Evolutionary conservation across 108 stramenopile species (phyloP).

Genomic region (Cyclotella kingstonii): DNA sequence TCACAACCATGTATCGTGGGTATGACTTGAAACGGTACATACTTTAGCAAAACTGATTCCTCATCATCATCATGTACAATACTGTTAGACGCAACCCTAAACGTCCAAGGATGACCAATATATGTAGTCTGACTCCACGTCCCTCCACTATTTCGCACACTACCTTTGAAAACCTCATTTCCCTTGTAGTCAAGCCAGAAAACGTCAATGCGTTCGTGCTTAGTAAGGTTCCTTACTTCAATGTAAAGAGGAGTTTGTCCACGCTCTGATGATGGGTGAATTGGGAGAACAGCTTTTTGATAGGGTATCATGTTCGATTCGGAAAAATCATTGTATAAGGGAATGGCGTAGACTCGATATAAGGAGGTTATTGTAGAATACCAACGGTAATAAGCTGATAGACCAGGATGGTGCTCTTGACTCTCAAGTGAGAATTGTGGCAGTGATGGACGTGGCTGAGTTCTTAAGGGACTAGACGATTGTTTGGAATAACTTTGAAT

Average conservation of each 20-base stretch:
- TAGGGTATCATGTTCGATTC: constrained; percentile 1
- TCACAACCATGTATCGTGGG: constrained; percentile 43
- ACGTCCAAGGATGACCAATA: constrained; percentile 75
- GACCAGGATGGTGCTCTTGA: constrained; percentile 52
- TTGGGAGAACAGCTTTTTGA: constrained; percentile 61
- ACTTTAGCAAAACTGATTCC: constrained; percentile 46
- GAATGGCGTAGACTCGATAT: constrained; percentile 64
- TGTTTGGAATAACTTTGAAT: not conserved
- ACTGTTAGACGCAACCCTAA: constrained; percentile 34
- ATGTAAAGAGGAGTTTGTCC: constrained; percentile 54
- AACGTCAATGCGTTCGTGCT: constrained; percentile 40
- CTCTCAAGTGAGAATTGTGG: constrained; percentile 8
- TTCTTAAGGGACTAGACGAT: not conserved
- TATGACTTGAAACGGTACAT: constrained; percentile 68
- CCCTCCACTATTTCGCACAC: constrained; percentile 32
- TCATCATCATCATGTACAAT: constrained; percentile 10
- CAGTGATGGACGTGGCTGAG: not conserved
- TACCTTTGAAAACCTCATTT: constrained; percentile 55
- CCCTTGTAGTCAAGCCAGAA: constrained; percentile 79
- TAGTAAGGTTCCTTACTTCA: constrained; percentile 55
- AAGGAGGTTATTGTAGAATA: constrained; percentile 58
- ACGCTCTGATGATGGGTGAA: constrained; percentile 51
- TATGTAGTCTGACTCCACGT: constrained; percentile 53
- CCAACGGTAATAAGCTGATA: constrained; percentile 60
- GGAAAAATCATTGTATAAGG: constrained; percentile 7